Evolutionary conservation across 2,329 filamentous ascomycete species (phyloP), one percentile per base, ranked within the genome.

Genomic region (Helotiales sp.): DNA sequence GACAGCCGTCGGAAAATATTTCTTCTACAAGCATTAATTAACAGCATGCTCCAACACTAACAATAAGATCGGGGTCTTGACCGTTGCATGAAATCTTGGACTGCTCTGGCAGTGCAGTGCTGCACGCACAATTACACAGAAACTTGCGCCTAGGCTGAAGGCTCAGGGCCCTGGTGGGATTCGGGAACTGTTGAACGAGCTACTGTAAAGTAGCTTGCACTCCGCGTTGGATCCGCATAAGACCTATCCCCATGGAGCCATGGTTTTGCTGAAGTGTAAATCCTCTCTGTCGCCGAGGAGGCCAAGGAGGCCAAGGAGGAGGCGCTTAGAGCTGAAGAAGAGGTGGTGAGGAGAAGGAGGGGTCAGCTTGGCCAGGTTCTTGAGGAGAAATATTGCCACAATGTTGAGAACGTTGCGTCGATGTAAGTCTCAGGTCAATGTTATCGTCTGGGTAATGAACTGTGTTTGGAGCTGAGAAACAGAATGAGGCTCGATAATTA

Each of bases 51-150:
- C 40, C 10, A 20, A n/a, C 40, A 20, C 40, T 20, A 45, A 45
- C 13, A 45, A 45, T 6, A 20, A 45, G 17, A 45, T 45, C 40
- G 40, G 30, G 40, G 17, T 45, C 17, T 45, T 28, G 26, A 17
- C 49, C 49, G 26, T 30, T 30, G 49, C 49, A 52, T 52, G 49
- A 52, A 52, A 52, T 52, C 49, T 11, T 52, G 24, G 30, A 26
- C 24, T 45, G 40, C 17, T 45, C 40, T 45, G 40, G 30, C 11
- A 34, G 30, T 34, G 30, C 20, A 20, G 40, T n/a, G 40, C 17
- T 52, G 49, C 24, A 17, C 49, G 49, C 49, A 30, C 49, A 52
- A 52, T 52, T 52, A 52, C 49, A 26, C 49, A 52, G 20, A 30
- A 30, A 28, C 10, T 52, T 52, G 22, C 15, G 49, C 15, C 10